These are phyloP conservation scores for Solioccasus polychromus DNA, from an alignment of 768 basidiomycete species.

Conservation along the genomic window DNA sequence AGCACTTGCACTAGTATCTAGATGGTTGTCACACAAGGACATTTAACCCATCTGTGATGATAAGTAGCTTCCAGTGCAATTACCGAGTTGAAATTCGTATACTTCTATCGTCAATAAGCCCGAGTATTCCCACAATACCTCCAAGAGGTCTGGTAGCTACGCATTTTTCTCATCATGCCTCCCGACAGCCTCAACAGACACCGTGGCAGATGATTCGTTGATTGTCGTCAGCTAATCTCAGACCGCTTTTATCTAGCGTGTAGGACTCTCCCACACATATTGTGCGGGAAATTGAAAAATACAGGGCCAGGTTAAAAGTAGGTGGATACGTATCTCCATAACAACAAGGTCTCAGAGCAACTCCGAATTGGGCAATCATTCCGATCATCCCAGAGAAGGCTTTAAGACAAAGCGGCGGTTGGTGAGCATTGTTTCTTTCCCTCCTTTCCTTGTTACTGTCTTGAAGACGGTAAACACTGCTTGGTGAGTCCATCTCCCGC, in stretches of 20 bases:
- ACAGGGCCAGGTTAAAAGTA: background rate
- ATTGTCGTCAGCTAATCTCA: background rate
- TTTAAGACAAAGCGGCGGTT: background rate
- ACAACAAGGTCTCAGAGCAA: background rate
- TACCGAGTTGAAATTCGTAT: background rate
- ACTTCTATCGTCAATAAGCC: background rate
- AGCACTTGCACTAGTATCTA: slow-evolving; percentile 57
- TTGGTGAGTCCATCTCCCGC: background rate
- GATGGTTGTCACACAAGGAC: slow-evolving; percentile 51
- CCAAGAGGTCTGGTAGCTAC: background rate
- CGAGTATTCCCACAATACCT: no score
- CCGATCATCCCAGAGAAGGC: background rate
- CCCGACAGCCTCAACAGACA: background rate
- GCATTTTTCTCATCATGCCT: background rate
- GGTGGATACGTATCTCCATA: slow-evolving; percentile 3
- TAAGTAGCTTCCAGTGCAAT: slow-evolving; percentile 1
- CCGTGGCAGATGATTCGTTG: no score
- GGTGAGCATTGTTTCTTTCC: background rate
- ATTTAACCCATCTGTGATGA: slow-evolving; percentile 28
- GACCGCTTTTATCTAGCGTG: no score
- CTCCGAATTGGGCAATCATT: background rate
- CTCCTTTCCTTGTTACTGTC: background rate
- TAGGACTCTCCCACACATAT: background rate
- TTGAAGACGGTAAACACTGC: slow-evolving; percentile 1
- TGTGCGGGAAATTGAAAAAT: background rate